Evolutionary conservation across 2,329 filamentous ascomycete species (phyloP), one percentile per base, ranked within the genome.

Genomic region (Fusarium dimerum): DNA sequence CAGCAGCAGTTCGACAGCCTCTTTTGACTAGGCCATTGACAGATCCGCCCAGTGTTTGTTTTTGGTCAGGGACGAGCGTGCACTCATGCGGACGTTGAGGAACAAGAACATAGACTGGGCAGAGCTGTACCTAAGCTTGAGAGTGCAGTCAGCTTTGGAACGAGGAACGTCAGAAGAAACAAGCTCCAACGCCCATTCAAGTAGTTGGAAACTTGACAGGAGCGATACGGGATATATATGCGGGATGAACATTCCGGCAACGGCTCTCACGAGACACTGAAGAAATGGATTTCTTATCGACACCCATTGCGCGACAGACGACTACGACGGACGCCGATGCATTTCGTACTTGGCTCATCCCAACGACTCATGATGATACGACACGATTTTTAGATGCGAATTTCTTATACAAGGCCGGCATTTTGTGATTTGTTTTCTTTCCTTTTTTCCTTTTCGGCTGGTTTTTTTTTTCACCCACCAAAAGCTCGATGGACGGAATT

Each of bases 1-100:
- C 50, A 84, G 81, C 74, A 84, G 81, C 75, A 83, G 80, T 69
- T 85, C 82, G 45, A 84, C 81, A 51, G 76, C 80, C 39, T 85
- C 82, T 18, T 78, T 82, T 62, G 81, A 85, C 55, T 84, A 74
- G 73, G 47, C 39, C 43, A 38, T 32, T 26, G 20, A 7, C 20
- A 4, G 20, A 26, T 26, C 20, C 7, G 20, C 20, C 20, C 7
- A 26, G 20, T 26, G 20, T 26, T 26, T 26, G 20, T 26, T 26
- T 26, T 7, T 26, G 20, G 20, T 26, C 20, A 26, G 20, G 20
- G 20, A 7, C 5, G 7, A 26, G 20, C 20, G 20, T 26, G 20
- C 20, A 26, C 20, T 7, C 20, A 5, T 26, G 4, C 20, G 7
- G 20, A 26, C 7, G 20, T 7, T 26, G 20, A 7, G 7, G 20